phyloP scores from a whole-genome alignment of 1,284 basidiomycete genomes.

The Boletus smithii region DNA sequence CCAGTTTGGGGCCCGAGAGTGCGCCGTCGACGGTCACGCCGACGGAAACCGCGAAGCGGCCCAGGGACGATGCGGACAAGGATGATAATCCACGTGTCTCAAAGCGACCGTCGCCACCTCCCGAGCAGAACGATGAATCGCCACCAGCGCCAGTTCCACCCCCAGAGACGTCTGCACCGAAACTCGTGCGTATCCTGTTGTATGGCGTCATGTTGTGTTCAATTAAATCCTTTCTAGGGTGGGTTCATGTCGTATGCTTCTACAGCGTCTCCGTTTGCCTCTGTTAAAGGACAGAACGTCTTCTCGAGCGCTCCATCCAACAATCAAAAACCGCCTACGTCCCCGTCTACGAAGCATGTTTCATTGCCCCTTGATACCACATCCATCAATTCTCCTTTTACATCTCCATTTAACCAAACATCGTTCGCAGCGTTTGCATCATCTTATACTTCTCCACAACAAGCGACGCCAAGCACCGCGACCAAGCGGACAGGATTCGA shows the following conservation, averaged over 20 bases:
- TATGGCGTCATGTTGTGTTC: conserved; percentile 2
- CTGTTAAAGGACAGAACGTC: conserved; percentile 62
- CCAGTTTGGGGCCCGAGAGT: conserved; percentile 36
- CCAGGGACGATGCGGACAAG: conserved; percentile 33
- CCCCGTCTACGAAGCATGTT: conserved; percentile 13
- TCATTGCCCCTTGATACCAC: conserved; percentile 26
- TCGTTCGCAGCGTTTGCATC: conserved; percentile 34
- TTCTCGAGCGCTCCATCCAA: conserved; percentile 43
- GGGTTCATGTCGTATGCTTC: conserved; percentile 77
- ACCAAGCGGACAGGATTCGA: conserved; percentile 59
- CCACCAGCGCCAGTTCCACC: conserved; percentile 18
- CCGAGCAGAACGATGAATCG: conserved; percentile 42
- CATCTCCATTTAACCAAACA: conserved; percentile 24
- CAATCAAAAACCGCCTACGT: conserved; percentile 27
- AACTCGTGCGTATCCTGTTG: conserved; percentile 41
- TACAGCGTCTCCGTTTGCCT: conserved; percentile 63
- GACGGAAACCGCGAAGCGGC: conserved; percentile 30
- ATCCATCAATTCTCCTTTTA: conserved; percentile 15
- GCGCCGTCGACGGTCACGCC: conserved; percentile 11
- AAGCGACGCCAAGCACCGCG: conserved; percentile 33
- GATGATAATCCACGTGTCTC: conserved; percentile 45
- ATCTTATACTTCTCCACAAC: conserved; percentile 16
- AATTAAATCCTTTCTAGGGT: conserved; percentile 35
- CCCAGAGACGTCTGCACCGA: conserved; percentile 37
- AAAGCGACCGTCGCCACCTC: conserved; percentile 67